A percentile compares a stretch with the other conserved stretches of the same genome.
Conservation (phyloP, 345 rosid species). For the Geranium brycei region DNA sequence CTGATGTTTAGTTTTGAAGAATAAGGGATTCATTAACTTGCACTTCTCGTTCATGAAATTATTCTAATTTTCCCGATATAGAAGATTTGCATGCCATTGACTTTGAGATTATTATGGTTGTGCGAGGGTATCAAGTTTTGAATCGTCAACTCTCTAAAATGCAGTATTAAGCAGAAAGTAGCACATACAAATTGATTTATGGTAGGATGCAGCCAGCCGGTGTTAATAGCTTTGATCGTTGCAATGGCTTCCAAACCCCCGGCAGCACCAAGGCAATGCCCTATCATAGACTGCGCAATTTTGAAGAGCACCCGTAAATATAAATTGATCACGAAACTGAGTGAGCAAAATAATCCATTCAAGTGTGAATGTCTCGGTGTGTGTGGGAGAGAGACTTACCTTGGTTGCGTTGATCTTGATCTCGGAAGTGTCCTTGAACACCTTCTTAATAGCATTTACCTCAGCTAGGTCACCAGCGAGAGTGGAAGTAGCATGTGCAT, state of each 20-base stretch:
- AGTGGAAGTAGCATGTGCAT: constrained; percentile 96
- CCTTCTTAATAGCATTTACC: constrained; percentile 89
- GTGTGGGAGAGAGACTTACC: constrained; percentile 28
- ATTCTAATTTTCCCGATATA: too few species aligned
- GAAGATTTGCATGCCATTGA: too few species aligned
- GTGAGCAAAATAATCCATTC: background rate
- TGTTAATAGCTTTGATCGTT: constrained; percentile 67
- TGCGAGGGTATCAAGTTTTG: too few species aligned
- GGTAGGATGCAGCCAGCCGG: constrained; percentile 94
- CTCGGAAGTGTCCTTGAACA: constrained; percentile 65
- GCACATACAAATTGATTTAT: constrained; percentile 86
- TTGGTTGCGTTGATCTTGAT: constrained; percentile 95
- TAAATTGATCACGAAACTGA: background rate
- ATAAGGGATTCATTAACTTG: too few species aligned
- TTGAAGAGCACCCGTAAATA: background rate
- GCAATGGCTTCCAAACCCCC: constrained; percentile 98
- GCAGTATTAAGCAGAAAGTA: background rate
- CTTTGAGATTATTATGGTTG: too few species aligned
- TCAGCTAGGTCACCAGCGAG: constrained; percentile 98
- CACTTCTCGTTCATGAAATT: too few species aligned
- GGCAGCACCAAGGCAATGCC: constrained; percentile 98
- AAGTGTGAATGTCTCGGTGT: too few species aligned
- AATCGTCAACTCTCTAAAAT: too few species aligned
- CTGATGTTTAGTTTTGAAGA: too few species aligned
- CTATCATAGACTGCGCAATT: constrained; percentile 78